Percentiles rank a stretch among this genome's conserved stretches.
These are phyloP conservation scores for Yamadazyma buinensis DNA, from an alignment of 1,139 yeast species.

Conservation along the genomic window DNA sequence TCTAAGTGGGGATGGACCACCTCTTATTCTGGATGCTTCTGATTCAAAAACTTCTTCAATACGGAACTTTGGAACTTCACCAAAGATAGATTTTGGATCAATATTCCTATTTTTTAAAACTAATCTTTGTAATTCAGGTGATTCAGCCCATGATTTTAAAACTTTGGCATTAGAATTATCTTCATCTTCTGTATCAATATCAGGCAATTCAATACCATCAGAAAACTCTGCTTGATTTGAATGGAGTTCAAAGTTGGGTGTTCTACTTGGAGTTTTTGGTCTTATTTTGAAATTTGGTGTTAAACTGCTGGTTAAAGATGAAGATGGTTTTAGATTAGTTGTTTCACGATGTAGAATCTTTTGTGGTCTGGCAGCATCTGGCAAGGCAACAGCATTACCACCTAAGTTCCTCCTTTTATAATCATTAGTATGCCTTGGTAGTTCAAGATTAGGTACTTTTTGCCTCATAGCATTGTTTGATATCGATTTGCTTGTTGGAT, in stretches of 20 bases:
- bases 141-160: slow-evolving; percentile 68
- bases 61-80: slow-evolving; percentile 66
- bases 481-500: background rate
- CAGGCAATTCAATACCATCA: slow-evolving; percentile 30
- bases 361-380: slow-evolving; percentile 33
- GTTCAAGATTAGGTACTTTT: slow-evolving; percentile 4
- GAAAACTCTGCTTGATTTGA: slow-evolving; percentile 3
- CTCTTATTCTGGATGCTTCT: slow-evolving; percentile 45
- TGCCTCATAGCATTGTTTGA: slow-evolving; percentile 5
- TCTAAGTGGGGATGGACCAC: slow-evolving; percentile 51
- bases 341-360: slow-evolving; percentile 5
- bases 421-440: slow-evolving; percentile 6
- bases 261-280: slow-evolving; percentile 7
- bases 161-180: slow-evolving; percentile 43
- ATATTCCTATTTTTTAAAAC: slow-evolving; percentile 55
- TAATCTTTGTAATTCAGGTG: slow-evolving; percentile 54
- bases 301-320: background rate
- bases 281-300: slow-evolving; percentile 3
- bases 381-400: slow-evolving; percentile 33
- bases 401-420: slow-evolving; percentile 13
- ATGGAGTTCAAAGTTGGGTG: slow-evolving; percentile 4
- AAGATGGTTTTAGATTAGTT: background rate
- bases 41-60: slow-evolving; percentile 66
- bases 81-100: slow-evolving; percentile 75
- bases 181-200: slow-evolving; percentile 55